Evolutionary conservation across 2,329 filamentous ascomycete species (phyloP), one percentile per base, ranked within the genome.

Genomic region (Fonsecaea multimorphosa): DNA sequence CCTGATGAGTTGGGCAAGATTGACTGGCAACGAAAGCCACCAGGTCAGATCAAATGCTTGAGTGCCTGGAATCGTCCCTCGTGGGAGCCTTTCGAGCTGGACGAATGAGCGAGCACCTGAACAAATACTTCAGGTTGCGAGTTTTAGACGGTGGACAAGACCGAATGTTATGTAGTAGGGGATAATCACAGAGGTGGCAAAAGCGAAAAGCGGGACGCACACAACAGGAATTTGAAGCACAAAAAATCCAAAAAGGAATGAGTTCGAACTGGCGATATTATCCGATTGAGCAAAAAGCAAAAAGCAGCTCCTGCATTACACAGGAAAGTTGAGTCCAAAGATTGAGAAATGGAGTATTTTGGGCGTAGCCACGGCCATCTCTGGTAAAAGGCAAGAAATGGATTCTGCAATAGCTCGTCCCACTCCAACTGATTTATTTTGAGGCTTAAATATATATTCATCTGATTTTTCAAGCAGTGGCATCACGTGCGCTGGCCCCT

Each of bases 351-450:
- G 83, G 84, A 84, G 83, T 84, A 74, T 84, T 78, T 78, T 85
- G 83, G 82, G 82, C 82, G 81, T 74, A 80, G 78, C 86, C 87
- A 89, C 86, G 87, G 87, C 86, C 87, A 89, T 87, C 87, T 89
- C 88, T 90, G 87, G 87, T 90, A 90, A 90, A 90, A 89, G 86
- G 86, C 87, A 89, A 89, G 87, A 88, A 86, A 86, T 88, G 86
- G 86, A 86, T 89, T 89, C 86, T 84, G 82, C 76, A 82, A 83
- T 88, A 88, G 85, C 79, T 84, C 85, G 85, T 89, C 86, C 85
- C 86, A 88, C 86, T 88, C 86, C 86, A 84, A 76, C 59, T 68
- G 19, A 53, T 0, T 0, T 0, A 2, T 7, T 0, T 1, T 0
- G 0, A 11, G 29, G 32, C 36, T 55, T 3, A 55, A 67, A 66